Percentiles rank a stretch among this genome's conserved stretches.
phyloP scores from a whole-genome alignment of 2,329 filamentous ascomycete species.

The Aspergillus sp. region DNA sequence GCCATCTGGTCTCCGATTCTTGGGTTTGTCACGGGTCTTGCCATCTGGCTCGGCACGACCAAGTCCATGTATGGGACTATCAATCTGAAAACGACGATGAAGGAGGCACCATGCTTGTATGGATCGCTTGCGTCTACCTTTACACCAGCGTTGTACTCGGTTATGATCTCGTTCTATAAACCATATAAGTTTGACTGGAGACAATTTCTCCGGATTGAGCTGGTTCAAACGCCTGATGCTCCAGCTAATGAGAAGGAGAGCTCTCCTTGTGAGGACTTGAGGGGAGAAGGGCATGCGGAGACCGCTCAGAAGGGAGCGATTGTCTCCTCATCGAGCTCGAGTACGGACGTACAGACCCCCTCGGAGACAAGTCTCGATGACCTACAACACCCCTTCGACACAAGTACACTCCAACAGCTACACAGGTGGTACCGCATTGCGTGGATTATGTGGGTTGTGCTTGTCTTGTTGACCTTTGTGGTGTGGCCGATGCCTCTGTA shows the following conservation, averaged over 20 bases:
- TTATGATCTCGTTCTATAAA: slow-evolving; percentile 43
- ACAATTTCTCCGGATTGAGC: slow-evolving; percentile 48
- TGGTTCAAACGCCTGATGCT: slow-evolving; percentile 32
- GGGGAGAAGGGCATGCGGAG: background rate
- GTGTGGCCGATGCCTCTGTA: slow-evolving; percentile 52
- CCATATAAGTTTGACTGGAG: slow-evolving; percentile 44
- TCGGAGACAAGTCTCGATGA: slow-evolving; percentile 34
- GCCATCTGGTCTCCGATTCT: slow-evolving; percentile 39
- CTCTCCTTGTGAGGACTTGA: background rate
- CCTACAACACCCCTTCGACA: slow-evolving; percentile 44
- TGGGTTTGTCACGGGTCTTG: slow-evolving; percentile 43
- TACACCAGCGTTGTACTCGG: slow-evolving; percentile 46
- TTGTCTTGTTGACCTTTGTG: slow-evolving; percentile 47
- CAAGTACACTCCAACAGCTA: slow-evolving; percentile 32
- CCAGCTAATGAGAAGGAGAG: background rate
- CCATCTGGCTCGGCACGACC: slow-evolving; percentile 45
- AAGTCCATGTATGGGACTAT: slow-evolving; percentile 40
- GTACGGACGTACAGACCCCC: background rate
- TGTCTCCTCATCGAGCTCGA: background rate
- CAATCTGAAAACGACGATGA: slow-evolving; percentile 41
- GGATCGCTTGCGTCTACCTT: slow-evolving; percentile 47
- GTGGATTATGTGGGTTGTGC: slow-evolving; percentile 38
- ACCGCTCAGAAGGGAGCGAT: background rate
- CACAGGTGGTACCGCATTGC: slow-evolving; percentile 41
- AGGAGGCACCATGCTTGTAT: slow-evolving; percentile 43